Evolutionary conservation across 441 rosid genomes (phyloP).

Genomic region (Geranium incanum): DNA sequence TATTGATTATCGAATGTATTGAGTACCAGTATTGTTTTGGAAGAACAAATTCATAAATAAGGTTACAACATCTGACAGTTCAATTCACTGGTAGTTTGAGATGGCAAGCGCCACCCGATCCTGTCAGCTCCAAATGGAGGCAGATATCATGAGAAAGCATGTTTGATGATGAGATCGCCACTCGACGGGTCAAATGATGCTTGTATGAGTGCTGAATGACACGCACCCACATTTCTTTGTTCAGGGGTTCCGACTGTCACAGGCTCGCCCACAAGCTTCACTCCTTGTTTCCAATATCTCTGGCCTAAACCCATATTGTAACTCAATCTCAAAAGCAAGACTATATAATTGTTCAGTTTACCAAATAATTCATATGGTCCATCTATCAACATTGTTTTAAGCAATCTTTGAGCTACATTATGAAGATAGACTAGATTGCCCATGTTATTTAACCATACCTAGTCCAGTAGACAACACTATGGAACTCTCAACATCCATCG

Average conservation of each 20-base stretch:
- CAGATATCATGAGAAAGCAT: constrained; percentile 27
- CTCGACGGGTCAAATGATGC: constrained; percentile 57
- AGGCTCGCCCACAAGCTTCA: constrained; percentile 67
- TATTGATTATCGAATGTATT: not conserved
- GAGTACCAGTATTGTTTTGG: not conserved
- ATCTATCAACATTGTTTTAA: not conserved
- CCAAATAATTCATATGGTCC: not conserved
- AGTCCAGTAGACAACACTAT: constrained; percentile 63
- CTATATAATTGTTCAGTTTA: not conserved
- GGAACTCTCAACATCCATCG: constrained; percentile 56
- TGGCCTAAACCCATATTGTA: constrained; percentile 33
- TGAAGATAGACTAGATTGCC: not conserved
- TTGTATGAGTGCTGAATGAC: constrained; percentile 38
- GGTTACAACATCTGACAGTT: not conserved
- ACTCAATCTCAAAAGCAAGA: constrained; percentile 7
- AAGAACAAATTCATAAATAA: not conserved
- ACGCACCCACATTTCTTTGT: constrained; percentile 14
- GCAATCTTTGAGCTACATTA: not conserved
- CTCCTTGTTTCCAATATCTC: constrained; percentile 89
- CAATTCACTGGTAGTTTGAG: not conserved
- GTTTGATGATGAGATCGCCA: constrained; percentile 50
- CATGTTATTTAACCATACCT: constrained; percentile 32
- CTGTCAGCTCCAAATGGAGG: not conserved
- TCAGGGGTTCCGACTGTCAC: constrained; percentile 32
- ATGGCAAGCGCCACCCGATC: not conserved